These are phyloP conservation scores for Clitocybe nebularis DNA, from an alignment of 1,284 basidiomycete genomes.

Conservation along the genomic window DNA sequence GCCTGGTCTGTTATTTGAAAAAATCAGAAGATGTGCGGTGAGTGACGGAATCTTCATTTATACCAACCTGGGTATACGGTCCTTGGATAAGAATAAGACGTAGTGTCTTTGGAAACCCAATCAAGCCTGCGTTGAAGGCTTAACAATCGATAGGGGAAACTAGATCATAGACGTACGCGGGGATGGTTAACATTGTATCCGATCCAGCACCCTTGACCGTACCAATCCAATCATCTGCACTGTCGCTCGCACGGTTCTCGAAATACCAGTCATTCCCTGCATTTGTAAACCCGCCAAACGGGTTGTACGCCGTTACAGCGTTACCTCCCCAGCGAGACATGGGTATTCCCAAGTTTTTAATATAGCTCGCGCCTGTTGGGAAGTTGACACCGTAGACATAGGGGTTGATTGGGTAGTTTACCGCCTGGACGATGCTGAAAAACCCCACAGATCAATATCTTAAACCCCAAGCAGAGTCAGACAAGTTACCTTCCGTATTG, in stretches of 20 bases:
- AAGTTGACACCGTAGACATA: slow-evolving; percentile 50
- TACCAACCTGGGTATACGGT: no score
- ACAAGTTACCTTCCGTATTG: slow-evolving; percentile 32
- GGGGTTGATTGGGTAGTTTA: slow-evolving; percentile 37
- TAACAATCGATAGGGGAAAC: background rate
- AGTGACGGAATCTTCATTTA: no score
- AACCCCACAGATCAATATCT: slow-evolving; percentile 4
- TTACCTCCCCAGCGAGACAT: slow-evolving; percentile 51
- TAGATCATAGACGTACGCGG: slow-evolving; percentile 34
- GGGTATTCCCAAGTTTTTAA: slow-evolving; percentile 42
- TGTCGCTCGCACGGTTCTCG: slow-evolving; percentile 40
- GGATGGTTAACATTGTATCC: slow-evolving; percentile 39
- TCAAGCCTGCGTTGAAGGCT: slow-evolving; percentile 34
- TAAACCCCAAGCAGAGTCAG: background rate
- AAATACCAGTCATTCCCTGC: slow-evolving; percentile 53
- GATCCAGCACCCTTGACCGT: slow-evolving; percentile 43
- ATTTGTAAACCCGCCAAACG: slow-evolving; percentile 45
- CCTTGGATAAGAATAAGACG: slow-evolving; percentile 45
- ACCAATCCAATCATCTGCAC: slow-evolving; percentile 43
- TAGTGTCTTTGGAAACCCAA: slow-evolving; percentile 48
- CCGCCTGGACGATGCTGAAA: slow-evolving; percentile 30
- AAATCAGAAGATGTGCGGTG: no score
- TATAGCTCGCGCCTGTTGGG: slow-evolving; percentile 40
- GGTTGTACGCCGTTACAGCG: slow-evolving; percentile 51
- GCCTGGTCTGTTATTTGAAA: slow-evolving; percentile 31